Percentiles rank a stretch among this genome's conserved stretches.
Conservation (phyloP, 2,329 filamentous ascomycete species). For the Cytospora mali region DNA sequence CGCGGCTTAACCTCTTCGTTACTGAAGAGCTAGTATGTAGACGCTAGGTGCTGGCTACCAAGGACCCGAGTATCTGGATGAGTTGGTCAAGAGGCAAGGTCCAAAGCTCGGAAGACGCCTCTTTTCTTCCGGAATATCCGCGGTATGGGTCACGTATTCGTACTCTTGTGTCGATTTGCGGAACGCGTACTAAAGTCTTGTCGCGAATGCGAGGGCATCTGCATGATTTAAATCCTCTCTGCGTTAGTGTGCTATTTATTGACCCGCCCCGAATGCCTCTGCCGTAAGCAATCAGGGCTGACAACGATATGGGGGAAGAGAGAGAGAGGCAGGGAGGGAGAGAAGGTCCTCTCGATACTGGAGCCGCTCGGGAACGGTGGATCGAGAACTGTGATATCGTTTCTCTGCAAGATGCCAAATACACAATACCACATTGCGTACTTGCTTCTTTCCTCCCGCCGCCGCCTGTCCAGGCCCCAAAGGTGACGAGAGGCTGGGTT, state of each 20-base stretch:
- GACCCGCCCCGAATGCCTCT: constrained; percentile 13
- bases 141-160: not conserved
- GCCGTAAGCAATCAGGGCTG: constrained; percentile 6
- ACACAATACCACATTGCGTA: too few species aligned
- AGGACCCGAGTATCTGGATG: constrained; percentile 24
- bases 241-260: constrained; percentile 11
- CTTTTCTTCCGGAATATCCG: not conserved
- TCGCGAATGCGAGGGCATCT: constrained; percentile 19
- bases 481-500: constrained; percentile 8
- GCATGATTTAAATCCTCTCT: constrained; percentile 6
- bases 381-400: not conserved
- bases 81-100: constrained; percentile 16
- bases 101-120: constrained; percentile 9
- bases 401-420: not conserved
- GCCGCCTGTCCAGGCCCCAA: not conserved
- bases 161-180: not conserved
- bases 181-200: constrained; percentile 8
- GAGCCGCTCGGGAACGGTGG: constrained; percentile 2
- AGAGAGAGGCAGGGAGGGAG: too few species aligned
- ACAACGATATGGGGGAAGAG: not conserved
- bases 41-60: constrained; percentile 6
- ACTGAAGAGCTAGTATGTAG: not conserved
- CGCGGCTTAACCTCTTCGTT: not conserved
- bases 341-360: not conserved
- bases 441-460: not conserved